Base-by-base conservation (phyloP, 106 monocot genomes). In the Amphibolis antarctica region DNA sequence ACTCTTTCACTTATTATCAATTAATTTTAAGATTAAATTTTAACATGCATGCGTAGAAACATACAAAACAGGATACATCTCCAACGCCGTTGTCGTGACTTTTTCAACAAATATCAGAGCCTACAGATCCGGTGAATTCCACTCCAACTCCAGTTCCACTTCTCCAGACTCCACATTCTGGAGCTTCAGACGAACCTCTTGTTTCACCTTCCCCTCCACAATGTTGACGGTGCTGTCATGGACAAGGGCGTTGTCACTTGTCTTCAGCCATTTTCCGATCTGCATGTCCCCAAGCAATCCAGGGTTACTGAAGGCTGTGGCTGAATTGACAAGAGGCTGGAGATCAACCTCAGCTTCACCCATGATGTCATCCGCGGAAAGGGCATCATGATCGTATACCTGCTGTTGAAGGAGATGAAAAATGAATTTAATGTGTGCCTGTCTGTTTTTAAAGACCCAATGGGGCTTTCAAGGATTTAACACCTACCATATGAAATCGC, bases 161-260 rank as follows among this genome's bases (percentile, higher is more conserved):
- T 93, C 80, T 10, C 92, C 88, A n/a, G 80, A 88, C 63, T 93
- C 92, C 27, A 93, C 92, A 47, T 85, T 85, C 62, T 93, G 92
- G 9, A 93, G 65, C 71, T 93, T 82, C 46, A 93, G 67, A 4
- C 24, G 60, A 10, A 93, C 73, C 50, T 85, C 88, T 73, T 93
- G 92, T 63, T 74, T 85, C 9, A 88, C 78, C 71, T 82, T 88
- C 24, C 92, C 92, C 31, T 82, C 69, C 4, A 77, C 69, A 25
- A 93, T 74, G 58, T 82, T 85, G 65, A 93, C 65, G 3, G 22
- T 80, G 73, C 85, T 88, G 60, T 93, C 92, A 18, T 74, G 46
- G 19, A 83, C 46, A 22, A 93, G 78, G 47, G 92, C 92, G 72
- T 93, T 93, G 59, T 93, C 92, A 0, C 53, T 68, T 42, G 92